Base-by-base conservation (phyloP, 1,139 yeast species). In the Hyphopichia wangnamkhiaoensis region DNA sequence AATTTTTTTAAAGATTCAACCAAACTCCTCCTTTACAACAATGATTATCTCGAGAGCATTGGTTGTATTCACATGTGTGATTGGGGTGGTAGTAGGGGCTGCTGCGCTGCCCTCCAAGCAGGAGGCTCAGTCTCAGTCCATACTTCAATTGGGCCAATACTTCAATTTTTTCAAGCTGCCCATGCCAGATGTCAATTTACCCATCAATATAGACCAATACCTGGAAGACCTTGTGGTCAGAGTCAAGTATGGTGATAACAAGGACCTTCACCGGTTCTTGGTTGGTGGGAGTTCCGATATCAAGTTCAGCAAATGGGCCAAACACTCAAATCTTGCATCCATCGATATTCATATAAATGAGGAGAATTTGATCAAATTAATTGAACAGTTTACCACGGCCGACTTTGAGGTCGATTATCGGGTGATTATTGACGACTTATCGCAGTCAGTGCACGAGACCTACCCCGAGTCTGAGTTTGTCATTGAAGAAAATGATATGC, bases 381-480 rank as follows among this genome's bases (percentile, higher is more conserved):
- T 48, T 14, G 51, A 53, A 18, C 45, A 48, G 24, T 57, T 54
- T 38, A 56, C 54, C n/a, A 24, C 31, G 7, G 13, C 20, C 17
- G 33, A 34, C 4, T 47, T 50, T 4, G 41, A 42, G 10, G 34
- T 64, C 30, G 37, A 55, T 4, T 68, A 60, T 42, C 46, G 63
- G 10, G 52, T 71, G 6, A 59, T 83, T n/a, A 72, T 84, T 31
- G 66, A 65, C 0, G 86, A 84, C 52, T 63, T 84, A 42, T 68
- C 84, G 1, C 81, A 77, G 49, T 62, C 69, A 1, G 68, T 84
- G 0, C 73, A 56, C 45, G 85, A 82, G 45, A 71, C 84, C 0
- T 80, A 63, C 45, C 84, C 87, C 1, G 43, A 51, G 9, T n/a
- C 17, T 14, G 19, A 17, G 3, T 26, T 16, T 10, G 7, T 20